Conservation (phyloP, 805 yeast species). For the Starmerella roubikii region DNA sequence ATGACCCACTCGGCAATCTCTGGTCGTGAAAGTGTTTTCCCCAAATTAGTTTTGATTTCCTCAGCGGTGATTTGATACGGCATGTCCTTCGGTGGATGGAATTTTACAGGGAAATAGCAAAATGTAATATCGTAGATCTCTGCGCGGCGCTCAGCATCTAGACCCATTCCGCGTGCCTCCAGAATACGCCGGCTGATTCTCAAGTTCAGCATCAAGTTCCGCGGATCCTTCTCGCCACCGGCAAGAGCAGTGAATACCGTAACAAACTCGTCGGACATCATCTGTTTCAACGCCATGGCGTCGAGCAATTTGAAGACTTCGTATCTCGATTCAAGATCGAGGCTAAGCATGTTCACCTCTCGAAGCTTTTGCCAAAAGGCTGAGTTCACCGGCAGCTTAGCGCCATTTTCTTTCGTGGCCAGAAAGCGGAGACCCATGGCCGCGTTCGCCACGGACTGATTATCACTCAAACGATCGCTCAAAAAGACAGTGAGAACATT, state of each 20-base stretch:
- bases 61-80: slow-evolving; percentile 69
- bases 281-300: background rate
- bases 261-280: slow-evolving; percentile 28
- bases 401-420: background rate
- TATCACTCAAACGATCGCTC: slow-evolving; percentile 37
- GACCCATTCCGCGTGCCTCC: slow-evolving; percentile 23
- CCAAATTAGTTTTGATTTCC: slow-evolving; percentile 50
- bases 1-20: slow-evolving; percentile 60
- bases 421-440: slow-evolving; percentile 11
- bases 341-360: slow-evolving; percentile 11
- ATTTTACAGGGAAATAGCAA: slow-evolving; percentile 93
- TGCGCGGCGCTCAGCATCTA: slow-evolving; percentile 35
- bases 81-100: slow-evolving; percentile 80
- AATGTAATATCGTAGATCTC: slow-evolving; percentile 78
- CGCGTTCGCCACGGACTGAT: slow-evolving; percentile 7
- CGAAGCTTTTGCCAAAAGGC: slow-evolving; percentile 6
- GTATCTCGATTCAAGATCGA: slow-evolving; percentile 2
- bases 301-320: slow-evolving; percentile 7
- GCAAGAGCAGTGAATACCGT: slow-evolving; percentile 53
- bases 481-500: slow-evolving; percentile 37
- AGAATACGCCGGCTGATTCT: slow-evolving; percentile 39
- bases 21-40: slow-evolving; percentile 47
- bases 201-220: slow-evolving; percentile 64
- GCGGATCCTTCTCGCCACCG: slow-evolving; percentile 87
- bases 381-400: background rate